Evolutionary conservation across 2,329 filamentous ascomycete species (phyloP).

Genomic region (Cercospora citrullina): DNA sequence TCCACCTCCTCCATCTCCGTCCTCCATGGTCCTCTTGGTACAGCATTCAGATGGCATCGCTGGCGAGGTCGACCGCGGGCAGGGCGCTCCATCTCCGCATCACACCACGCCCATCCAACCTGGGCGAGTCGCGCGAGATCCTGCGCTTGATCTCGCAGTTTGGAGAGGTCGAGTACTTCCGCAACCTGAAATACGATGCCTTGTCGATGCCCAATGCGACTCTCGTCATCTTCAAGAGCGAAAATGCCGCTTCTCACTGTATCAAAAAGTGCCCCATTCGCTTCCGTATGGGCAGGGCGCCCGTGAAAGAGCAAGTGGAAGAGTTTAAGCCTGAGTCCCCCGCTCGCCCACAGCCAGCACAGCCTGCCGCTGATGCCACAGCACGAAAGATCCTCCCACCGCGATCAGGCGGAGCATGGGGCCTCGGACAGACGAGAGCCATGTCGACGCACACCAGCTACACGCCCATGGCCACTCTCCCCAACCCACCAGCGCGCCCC

Average conservation of each 20-base stretch:
- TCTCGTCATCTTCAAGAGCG: slow-evolving; percentile 49
- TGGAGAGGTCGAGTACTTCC: slow-evolving; percentile 52
- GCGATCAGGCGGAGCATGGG: slow-evolving; percentile 15
- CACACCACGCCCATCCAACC: slow-evolving; percentile 48
- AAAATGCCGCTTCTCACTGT: slow-evolving; percentile 44
- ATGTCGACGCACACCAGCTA: slow-evolving; percentile 23
- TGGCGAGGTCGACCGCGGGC: slow-evolving; percentile 39
- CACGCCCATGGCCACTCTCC: slow-evolving; percentile 11
- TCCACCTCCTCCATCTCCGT: not conserved
- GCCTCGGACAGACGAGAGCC: slow-evolving; percentile 19
- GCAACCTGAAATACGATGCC: slow-evolving; percentile 51
- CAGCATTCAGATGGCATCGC: slow-evolving; percentile 19
- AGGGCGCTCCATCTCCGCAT: slow-evolving; percentile 51
- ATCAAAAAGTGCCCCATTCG: slow-evolving; percentile 49
- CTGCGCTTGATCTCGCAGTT: slow-evolving; percentile 51
- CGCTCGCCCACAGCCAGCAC: not conserved
- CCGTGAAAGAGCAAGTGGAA: slow-evolving; percentile 18
- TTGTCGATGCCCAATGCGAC: slow-evolving; percentile 44
- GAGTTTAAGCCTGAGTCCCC: not conserved
- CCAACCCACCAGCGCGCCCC: slow-evolving; percentile 15
- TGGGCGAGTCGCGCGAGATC: slow-evolving; percentile 53
- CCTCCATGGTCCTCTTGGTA: not conserved
- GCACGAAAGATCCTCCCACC: not conserved
- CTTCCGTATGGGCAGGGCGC: slow-evolving; percentile 44
- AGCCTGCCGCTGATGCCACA: slow-evolving; percentile 4